Base-by-base conservation (phyloP, 164 flowering plant species). In the Akebia trifoliata region DNA sequence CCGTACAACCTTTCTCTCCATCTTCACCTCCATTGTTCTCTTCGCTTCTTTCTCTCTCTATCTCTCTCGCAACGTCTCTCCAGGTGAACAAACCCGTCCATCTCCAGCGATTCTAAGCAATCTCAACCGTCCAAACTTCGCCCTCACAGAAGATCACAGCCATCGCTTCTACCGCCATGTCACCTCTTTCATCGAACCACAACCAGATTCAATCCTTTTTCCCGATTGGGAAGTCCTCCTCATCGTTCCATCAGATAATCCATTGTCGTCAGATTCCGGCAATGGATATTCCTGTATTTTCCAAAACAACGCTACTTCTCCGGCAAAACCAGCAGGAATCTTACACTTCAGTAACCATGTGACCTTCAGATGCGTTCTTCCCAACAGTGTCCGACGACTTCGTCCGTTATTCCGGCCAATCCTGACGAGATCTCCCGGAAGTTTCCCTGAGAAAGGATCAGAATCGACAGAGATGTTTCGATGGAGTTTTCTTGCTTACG, bases 191-290 rank as follows among this genome's bases (percentile, higher is more conserved):
- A 11, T 22, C 0, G 55, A 54, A 8, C 15, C 37, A 21, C 30
- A 50, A 3, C 54, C 84, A 6, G 70, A 59, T 32, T 54, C 93
- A 0, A 42, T 89, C 42, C 81, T 93, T 35, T 35, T 87, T 12
- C 94, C 90, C 0, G 90, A 62, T 12, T 93, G 97, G 94, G 80
- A 80, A 67, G 78, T 86, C 28, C 76, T 92, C 42, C 61, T 82
- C 24, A 31, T 88, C 24, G 57, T 60, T 12, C 51, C 80, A 1
- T 58, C 48, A 9, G 70, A 52, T 8, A 34, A 24, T 2, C 12
- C 46, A 7, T 2, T 21, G 20, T 24, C 45, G 18, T 17, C 54
- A 24, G 45, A 29, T 35, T 4, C 45, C 55, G 69, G 36, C 6
- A 49, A n/a, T 42, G 55, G 32, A 0, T 75, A 61, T 42, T 2